phyloP scores from a whole-genome alignment of 208 protist genomes.

The Polymyxa betae region DNA sequence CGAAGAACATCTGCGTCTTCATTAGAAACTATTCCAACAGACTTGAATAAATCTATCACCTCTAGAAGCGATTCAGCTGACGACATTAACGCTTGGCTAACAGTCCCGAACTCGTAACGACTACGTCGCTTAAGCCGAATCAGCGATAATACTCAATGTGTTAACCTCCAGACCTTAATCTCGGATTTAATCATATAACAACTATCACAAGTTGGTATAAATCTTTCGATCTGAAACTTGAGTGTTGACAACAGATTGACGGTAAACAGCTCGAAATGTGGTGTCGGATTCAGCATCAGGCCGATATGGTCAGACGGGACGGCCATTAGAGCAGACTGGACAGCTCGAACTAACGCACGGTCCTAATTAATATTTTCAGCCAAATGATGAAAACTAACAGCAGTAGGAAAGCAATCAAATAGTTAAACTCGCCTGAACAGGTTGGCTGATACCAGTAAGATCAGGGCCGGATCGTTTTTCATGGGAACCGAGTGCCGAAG shows the following conservation, averaged over 20 bases:
- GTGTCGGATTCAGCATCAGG: not conserved
- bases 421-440: not conserved
- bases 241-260: not conserved
- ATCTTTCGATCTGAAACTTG: not conserved
- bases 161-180: not conserved
- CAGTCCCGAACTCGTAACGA: slow-evolving; percentile 35
- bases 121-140: not conserved
- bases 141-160: not conserved
- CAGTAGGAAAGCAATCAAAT: not conserved
- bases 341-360: not conserved
- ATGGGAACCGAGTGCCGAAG: no score
- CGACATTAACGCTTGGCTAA: slow-evolving; percentile 17
- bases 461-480: no score
- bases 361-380: not conserved
- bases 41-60: not conserved
- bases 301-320: not conserved
- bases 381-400: not conserved
- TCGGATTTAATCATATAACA: not conserved
- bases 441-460: not conserved
- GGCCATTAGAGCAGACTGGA: not conserved
- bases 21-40: not conserved
- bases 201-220: not conserved
- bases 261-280: not conserved
- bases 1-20: not conserved
- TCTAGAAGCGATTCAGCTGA: slow-evolving; percentile 17